Evolutionary conservation across 768 basidiomycete genomes (phyloP), one percentile per base, ranked within the genome.

Genomic region (Chalciporus pseudorubinellus): DNA sequence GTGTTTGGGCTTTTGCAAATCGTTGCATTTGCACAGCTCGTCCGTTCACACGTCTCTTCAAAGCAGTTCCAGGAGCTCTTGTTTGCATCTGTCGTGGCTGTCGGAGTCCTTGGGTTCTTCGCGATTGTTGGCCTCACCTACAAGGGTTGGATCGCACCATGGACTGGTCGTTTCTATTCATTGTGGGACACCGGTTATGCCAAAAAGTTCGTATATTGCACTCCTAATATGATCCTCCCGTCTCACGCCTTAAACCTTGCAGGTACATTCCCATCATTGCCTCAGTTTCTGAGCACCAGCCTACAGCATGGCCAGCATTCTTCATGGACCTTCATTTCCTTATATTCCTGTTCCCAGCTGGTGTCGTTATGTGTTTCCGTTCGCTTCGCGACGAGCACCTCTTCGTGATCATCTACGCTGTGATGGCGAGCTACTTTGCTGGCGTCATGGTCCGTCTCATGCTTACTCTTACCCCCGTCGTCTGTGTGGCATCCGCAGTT

Each of bases 121-220:
- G 89, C 80, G 0, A 84, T 98, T 50, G 83, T 84, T 39, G 81
- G 80, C 43, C 79, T 98, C 56, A 98, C 95, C 0, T 89, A 91
- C 73, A 89, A 85, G 53, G 95, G 95, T 18, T 90, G 85, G 82
- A 98, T 99, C 60, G 95, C 95, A 4, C 95, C 95, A 0, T 99
- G 97, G 95, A 98, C 95, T n/a, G 97, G 97, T 34, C 87, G 97
- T 51, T 98, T 99, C 80, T 99, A 99, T 72, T 97, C 94, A 0
- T 77, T 99, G 2, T 99, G 97, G 97, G 97, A 99, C 69, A 98
- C 95, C 0, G 95, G 93, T 28, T 99, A 99, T 64, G 97, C 97
- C 46, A 97, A 95, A 71, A 95, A 95, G 92, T 95, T 63, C 31
- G 77, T 69, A 21, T 56, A 26, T 40, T 39, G 22, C 13, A 1